Base-by-base conservation (phyloP, 2,329 filamentous ascomycete species). In the Purpureocillium takamizusanense region DNA sequence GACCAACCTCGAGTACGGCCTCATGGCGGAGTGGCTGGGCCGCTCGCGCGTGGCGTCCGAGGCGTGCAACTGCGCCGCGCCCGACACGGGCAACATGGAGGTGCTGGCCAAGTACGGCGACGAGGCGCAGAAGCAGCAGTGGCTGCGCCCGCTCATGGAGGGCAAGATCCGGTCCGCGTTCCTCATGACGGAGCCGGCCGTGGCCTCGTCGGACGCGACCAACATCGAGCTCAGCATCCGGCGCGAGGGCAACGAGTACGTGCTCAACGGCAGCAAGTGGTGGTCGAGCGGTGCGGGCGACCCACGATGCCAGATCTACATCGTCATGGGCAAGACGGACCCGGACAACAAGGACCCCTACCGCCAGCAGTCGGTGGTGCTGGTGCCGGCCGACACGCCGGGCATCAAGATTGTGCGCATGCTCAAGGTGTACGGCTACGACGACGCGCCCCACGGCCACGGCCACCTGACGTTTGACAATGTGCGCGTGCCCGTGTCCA, bases 201-300 rank as follows among this genome's bases (percentile, higher is more conserved):
- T 94, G 32, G 88, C 89, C 4, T 89, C 83, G 15, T 89, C 83
- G 35, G 90, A 97, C 67, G 92, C 92, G 5, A 94, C 81, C 41
- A 97, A 98, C 59, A 95, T 95, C 48, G 74, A 88, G 64, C 70
- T 98, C 57, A 76, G 72, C 42, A 95, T 98, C 58, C 74, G 69
- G 48, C 78, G 76, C 41, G 87, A 95, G 48, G 90, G 89, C 10
- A 78, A 92, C 54, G 78, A 92, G 51, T 95, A 92, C 57, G 79
- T 97, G 14, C 73, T 98, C 38, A 95, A 97, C 56, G 92, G 92
- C 41, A 52, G 90, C 78, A 98, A 98, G 86, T 98, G 92, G 92
- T 98, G 92, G 92, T 94, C 87, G 21, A 94, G 86, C 46, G 92
- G 92, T 48, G 88, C 89, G 14, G 92, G 92, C 42, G 92, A 98